A percentile compares a stretch with the other conserved stretches of the same genome.
Conservation (phyloP, 2,329 filamentous ascomycete species). For the Ophiostoma tasmaniense region DNA sequence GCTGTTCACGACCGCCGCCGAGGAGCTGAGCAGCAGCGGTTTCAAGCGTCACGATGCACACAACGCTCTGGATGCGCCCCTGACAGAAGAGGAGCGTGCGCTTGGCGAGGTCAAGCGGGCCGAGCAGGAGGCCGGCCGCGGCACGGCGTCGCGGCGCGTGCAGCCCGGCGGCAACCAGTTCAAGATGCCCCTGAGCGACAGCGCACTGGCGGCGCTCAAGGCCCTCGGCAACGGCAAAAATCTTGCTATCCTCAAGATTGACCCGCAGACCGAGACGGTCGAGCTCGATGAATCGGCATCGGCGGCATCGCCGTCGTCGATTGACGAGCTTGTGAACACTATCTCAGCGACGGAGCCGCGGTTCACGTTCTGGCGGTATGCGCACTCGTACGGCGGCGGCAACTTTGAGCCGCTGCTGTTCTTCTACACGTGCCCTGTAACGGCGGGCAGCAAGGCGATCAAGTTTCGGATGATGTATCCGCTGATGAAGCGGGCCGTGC, state of each 20-base stretch:
- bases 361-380: conserved; percentile 69
- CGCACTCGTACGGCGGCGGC: conserved; percentile 45
- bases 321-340: conserved; percentile 46
- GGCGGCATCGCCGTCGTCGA: conserved; percentile 40
- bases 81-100: conserved; percentile 69
- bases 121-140: conserved; percentile 64
- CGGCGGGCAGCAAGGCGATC: conserved; percentile 57
- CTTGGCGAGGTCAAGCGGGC: conserved; percentile 65
- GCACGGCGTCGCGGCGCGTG: conserved; percentile 53
- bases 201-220: conserved; percentile 56
- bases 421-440: conserved; percentile 70
- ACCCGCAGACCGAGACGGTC: conserved; percentile 59
- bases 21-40: conserved; percentile 60
- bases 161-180: conserved; percentile 47
- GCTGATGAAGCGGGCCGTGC: conserved; percentile 57
- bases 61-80: conserved; percentile 53
- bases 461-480: conserved; percentile 83
- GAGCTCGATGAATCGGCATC: conserved; percentile 48
- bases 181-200: conserved; percentile 51
- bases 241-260: conserved; percentile 54
- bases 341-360: conserved; percentile 64
- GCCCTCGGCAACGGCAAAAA: conserved; percentile 43
- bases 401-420: conserved; percentile 59
- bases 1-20: conserved; percentile 60
- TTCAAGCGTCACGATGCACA: conserved; percentile 68